Evolutionary conservation across 306 rosid genomes (phyloP).

Genomic region (barrel medic (Medicago truncatula)): MtrunA17r5.0-ANR NC_053042.1:40448001-40448500

Average conservation of each 20-base stretch:
- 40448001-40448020: constrained; percentile 17
- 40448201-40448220: constrained; percentile 81
- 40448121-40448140: constrained; percentile 35
- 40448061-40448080: neutral
- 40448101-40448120: constrained; percentile 22
- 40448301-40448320: constrained; percentile 74
- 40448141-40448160: constrained; percentile 76
- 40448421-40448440: constrained; percentile 52
- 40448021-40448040: constrained; percentile 1
- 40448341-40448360: constrained; percentile 66
- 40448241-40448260: constrained; percentile 71
- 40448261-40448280: constrained; percentile 56
- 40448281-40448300: constrained; percentile 76
- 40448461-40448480: constrained; percentile 48
- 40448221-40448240: constrained; percentile 68
- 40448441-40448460: constrained; percentile 53
- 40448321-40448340: constrained; percentile 66
- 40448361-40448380: constrained; percentile 65
- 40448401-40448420: constrained; percentile 40
- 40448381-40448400: constrained; percentile 64
- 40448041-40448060: constrained; percentile 4
- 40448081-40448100: neutral
- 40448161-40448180: constrained; percentile 86
- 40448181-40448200: constrained; percentile 79
- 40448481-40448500: constrained; percentile 46